Evolutionary conservation across 2,329 filamentous ascomycete species (phyloP), one percentile per base, ranked within the genome.

Genomic region (Ophiostoma tasmaniense): DNA sequence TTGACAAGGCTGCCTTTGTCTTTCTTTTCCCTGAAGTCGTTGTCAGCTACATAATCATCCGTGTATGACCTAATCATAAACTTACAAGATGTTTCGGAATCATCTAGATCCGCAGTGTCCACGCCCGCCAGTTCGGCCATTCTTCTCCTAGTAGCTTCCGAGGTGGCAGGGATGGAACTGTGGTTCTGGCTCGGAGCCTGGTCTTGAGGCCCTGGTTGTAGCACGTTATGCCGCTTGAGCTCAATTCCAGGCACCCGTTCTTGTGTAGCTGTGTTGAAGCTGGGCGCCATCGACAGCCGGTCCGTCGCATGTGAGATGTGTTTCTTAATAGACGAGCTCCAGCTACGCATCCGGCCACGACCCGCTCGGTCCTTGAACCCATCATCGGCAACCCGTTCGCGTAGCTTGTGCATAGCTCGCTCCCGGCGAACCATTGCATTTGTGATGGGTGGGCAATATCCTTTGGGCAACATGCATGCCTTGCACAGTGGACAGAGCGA

Each of bases 401-500:
- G 82, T 66, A 90, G 77, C 42, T 84, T 82, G 35, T 89, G 81
- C 14, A 92, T 80, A 30, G 90, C 85, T 20, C 90, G 84, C 78
- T 97, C 93, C 52, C 91, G 86, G 25, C 91, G 88, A 6, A 96
- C 93, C 90, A 96, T 96, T 20, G 85, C 84, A 74, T 96, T 95
- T 5, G 92, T 96, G 59, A 96, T 88, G 22, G 83, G 83, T 0
- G 89, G 88, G 69, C 87, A 88, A 74, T 86, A 86, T 0, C 91
- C 80, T 73, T 77, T 74, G 7, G 93, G 93, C 0, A 97, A 80
- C 74, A 93, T 91, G 66, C 86, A 91, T 71, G 89, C 86, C 77
- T 97, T 97, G 82, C 95, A 99, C 74, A 96, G 82, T 0, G 95
- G 94, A 75, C 95, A 99, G 1, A 97, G 83, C 22, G 91, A 96